phyloP scores from a whole-genome alignment of 2,329 filamentous ascomycete genomes.

The Fusarium udum region DNA sequence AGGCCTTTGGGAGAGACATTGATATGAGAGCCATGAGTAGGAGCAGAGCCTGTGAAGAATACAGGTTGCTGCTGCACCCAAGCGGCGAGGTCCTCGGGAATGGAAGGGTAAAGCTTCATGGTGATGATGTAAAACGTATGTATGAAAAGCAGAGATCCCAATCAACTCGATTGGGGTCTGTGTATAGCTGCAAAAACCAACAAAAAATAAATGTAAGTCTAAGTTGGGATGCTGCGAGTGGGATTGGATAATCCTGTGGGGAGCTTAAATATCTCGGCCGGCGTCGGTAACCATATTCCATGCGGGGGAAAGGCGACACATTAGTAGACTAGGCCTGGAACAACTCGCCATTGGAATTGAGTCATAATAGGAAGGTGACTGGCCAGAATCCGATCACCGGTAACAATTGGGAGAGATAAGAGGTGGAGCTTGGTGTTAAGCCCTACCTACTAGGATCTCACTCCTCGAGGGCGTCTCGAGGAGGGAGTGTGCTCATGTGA shows the following conservation, averaged over 20 bases:
- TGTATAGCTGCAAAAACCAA: constrained; percentile 24
- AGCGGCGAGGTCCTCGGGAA: constrained; percentile 63
- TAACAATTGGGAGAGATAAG: constrained; percentile 22
- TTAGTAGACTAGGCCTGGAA: constrained; percentile 22
- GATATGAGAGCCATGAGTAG: constrained; percentile 73
- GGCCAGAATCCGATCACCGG: constrained; percentile 31
- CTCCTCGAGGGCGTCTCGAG: constrained; percentile 9
- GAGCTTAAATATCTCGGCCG: constrained; percentile 23
- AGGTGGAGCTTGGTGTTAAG: constrained; percentile 30
- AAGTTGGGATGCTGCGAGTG: constrained; percentile 28
- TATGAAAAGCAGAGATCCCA: constrained; percentile 32
- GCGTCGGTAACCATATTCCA: constrained; percentile 13
- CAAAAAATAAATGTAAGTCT: constrained; percentile 14
- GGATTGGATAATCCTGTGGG: constrained; percentile 15
- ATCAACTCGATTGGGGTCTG: constrained; percentile 20
- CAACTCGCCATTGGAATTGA: constrained; percentile 26
- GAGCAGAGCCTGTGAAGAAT: constrained; percentile 80
- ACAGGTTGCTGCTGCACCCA: constrained; percentile 76
- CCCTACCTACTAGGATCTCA: constrained; percentile 31
- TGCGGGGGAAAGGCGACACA: constrained; percentile 34
- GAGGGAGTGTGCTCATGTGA: constrained; percentile 11
- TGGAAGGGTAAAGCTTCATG: constrained; percentile 69
- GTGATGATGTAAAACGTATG: constrained; percentile 34
- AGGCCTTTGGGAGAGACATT: constrained; percentile 82
- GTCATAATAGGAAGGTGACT: constrained; percentile 28